Base-by-base conservation (phyloP, 2,329 filamentous ascomycete genomes). In the Periconia sp. region DNA sequence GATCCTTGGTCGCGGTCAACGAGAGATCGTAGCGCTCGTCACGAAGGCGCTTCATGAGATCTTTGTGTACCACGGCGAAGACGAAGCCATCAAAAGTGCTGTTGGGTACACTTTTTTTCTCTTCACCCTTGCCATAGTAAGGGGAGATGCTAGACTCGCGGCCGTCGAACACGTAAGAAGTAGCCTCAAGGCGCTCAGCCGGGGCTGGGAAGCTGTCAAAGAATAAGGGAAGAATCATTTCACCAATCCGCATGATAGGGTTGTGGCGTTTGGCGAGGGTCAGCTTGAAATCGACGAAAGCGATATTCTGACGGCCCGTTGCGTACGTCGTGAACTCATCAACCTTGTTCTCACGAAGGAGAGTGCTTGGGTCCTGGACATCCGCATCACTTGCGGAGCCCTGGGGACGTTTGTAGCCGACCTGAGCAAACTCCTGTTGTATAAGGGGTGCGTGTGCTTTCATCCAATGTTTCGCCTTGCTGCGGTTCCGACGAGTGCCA, bases 11-110 rank as follows among this genome's bases (percentile, higher is more conserved):
- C 60, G 87, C 86, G 41, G 94, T 97, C 63, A 99, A 84, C 49
- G 91, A 96, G 50, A 97, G 80, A 73, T 99, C 94, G 77, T 97
- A 99, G 65, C 94, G 90, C 59, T 96, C 91, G 45, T 96, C 90
- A 57, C 94, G 89, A 65, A 96, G 83, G 66, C 85, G 81, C 79
- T 90, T 91, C 93, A 99, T 97, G 72, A 83, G 79, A 66, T 92
- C 88, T 85, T 99, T 99, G 83, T 97, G 91, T 58, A 97, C 92
- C 62, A 99, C 76, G 47, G 92, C 93, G 84, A 90, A 97, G 60
- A 99, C 93, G 68, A 97, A 99, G 43, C 87, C 87, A 72, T 97
- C 94, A 68, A 88, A 97, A 40, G 77, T 77, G 54, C 84, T 87
- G 73, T 81, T 85, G 68, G 77, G 61, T 66, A 76, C 71, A 53